These are phyloP conservation scores for Schizophyllum amplum DNA, from an alignment of 1,284 basidiomycete genomes.

Conservation along the genomic window DNA sequence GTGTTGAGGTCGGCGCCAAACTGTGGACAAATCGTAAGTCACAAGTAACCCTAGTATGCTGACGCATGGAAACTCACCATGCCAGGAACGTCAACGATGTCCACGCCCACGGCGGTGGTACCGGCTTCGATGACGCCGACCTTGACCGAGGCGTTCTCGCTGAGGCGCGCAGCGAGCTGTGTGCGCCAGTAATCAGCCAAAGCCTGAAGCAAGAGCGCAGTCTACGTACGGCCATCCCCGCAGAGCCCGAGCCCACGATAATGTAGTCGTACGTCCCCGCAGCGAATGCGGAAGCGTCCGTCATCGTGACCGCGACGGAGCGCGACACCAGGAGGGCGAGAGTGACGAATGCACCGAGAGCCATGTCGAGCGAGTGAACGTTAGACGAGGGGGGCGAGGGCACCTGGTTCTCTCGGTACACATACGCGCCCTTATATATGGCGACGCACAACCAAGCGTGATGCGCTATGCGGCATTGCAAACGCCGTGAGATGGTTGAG, in stretches of 20 bases:
- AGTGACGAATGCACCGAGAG: not conserved
- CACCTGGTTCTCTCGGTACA: not conserved
- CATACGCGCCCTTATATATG: not conserved
- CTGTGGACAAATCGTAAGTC: not conserved
- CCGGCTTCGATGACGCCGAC: constrained; percentile 9
- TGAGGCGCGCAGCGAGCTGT: not conserved
- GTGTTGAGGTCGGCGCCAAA: not conserved
- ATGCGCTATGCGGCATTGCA: not conserved
- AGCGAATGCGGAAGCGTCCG: constrained; percentile 1
- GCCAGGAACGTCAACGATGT: not conserved
- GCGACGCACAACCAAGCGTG: not conserved
- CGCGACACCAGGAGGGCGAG: not conserved
- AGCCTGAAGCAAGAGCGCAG: not conserved
- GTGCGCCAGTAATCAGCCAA: not conserved
- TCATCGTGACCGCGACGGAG: not conserved
- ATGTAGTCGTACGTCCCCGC: constrained; percentile 2
- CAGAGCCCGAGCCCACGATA: constrained; percentile 1
- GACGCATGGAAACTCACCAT: not conserved
- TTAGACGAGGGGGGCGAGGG: not conserved
- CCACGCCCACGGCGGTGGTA: not conserved
- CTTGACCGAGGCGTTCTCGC: not conserved
- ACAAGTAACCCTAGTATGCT: not conserved
- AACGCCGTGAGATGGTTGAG: not conserved
- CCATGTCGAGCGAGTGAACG: not conserved
- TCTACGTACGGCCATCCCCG: constrained; percentile 1